Conservation (phyloP, 257 asterid genomes). For the Ballota nigra region DNA sequence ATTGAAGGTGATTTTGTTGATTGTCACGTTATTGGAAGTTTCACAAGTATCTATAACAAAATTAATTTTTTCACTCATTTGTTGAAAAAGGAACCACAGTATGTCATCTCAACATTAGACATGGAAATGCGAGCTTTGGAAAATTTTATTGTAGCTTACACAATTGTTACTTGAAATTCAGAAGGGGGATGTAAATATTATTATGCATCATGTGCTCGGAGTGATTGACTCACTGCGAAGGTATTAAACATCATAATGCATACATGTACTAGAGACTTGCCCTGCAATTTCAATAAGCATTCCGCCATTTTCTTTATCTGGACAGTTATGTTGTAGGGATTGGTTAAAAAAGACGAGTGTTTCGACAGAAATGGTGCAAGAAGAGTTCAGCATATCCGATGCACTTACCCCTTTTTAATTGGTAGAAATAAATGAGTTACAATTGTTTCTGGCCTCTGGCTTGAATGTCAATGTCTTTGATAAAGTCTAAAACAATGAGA, state of each 20-base stretch:
- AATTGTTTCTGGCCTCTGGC: slow-evolving; percentile 68
- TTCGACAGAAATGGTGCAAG: slow-evolving; percentile 39
- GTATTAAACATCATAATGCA: slow-evolving; percentile 26
- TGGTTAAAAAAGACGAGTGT: slow-evolving; percentile 29
- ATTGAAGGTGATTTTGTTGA: slow-evolving; percentile 46
- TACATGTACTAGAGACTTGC: neutral
- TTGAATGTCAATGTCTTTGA: slow-evolving; percentile 68
- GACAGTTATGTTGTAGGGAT: slow-evolving; percentile 34
- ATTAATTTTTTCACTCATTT: slow-evolving; percentile 53
- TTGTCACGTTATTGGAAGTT: slow-evolving; percentile 61
- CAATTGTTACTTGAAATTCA: slow-evolving; percentile 24
- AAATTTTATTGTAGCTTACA: neutral
- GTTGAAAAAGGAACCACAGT: slow-evolving; percentile 78
- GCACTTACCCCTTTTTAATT: slow-evolving; percentile 61
- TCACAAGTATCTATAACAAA: slow-evolving; percentile 52
- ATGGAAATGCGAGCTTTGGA: neutral
- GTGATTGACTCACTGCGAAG: slow-evolving; percentile 60
- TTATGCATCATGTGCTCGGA: slow-evolving; percentile 71
- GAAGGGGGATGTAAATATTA: slow-evolving; percentile 76
- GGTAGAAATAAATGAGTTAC: slow-evolving; percentile 63
- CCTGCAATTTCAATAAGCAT: neutral
- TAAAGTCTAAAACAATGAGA: slow-evolving; percentile 39
- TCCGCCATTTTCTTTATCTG: neutral
- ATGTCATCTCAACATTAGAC: slow-evolving; percentile 6
- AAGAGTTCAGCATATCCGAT: slow-evolving; percentile 50